Conservation (phyloP, 2,329 filamentous ascomycete species). For the Xylaria sp. region DNA sequence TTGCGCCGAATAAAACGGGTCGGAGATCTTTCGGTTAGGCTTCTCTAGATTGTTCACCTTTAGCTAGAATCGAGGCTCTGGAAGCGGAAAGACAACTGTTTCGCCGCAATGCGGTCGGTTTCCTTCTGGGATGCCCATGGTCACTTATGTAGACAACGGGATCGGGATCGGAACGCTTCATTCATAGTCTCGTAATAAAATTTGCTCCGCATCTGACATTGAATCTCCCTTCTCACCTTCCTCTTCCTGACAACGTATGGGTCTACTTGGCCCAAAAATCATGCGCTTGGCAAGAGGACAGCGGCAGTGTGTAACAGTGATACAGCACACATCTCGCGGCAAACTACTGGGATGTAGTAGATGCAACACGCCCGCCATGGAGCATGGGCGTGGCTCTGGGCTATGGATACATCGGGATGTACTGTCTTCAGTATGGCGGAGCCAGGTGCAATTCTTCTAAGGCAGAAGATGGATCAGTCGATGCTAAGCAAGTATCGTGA, state of each 20-base stretch:
- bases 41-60: constrained; percentile 5
- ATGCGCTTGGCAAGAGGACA: constrained; percentile 22
- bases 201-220: constrained; percentile 24
- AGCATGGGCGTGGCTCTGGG: not conserved
- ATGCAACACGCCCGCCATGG: constrained; percentile 15
- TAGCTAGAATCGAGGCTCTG: not conserved
- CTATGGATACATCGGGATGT: constrained; percentile 6
- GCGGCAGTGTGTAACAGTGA: constrained; percentile 16
- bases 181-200: constrained; percentile 9
- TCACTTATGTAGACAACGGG: constrained; percentile 24
- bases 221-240: constrained; percentile 29
- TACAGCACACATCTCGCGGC: not conserved
- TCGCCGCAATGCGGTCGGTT: not conserved
- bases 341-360: constrained; percentile 9
- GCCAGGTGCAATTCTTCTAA: not conserved
- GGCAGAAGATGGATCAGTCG: constrained; percentile 10
- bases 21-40: not conserved
- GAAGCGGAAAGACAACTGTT: constrained; percentile 16
- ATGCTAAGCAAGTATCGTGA: constrained; percentile 16
- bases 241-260: constrained; percentile 33
- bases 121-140: not conserved
- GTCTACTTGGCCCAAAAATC: constrained; percentile 5
- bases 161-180: not conserved
- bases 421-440: not conserved
- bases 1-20: constrained; percentile 10